Base-by-base conservation (phyloP, 2,329 filamentous ascomycete species). In the Cucurbitaria berberidis region DNA sequence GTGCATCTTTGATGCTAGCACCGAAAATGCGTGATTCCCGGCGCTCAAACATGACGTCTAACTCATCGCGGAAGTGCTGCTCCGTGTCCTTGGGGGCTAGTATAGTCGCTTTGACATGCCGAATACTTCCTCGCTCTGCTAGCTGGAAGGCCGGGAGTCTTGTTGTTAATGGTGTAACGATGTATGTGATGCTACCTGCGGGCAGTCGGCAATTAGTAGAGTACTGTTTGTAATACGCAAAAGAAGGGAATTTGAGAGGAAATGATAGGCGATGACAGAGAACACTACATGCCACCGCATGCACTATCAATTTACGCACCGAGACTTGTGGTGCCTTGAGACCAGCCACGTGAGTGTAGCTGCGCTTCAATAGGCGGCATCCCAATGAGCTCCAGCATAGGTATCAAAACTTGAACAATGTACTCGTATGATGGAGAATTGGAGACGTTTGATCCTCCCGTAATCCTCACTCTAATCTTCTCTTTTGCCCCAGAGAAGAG, bases 401-500 rank as follows among this genome's bases (percentile, higher is more conserved):
- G 84, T 2, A 82, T 62, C 5, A 87, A 75, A 3, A 86, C 83
- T 61, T 85, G 80, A 2, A 71, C 55, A 9, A 84, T 72, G 60
- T 86, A 86, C 43, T 87, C 84, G 62, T 77, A 79, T 2, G 81
- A 83, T 7, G 83, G 83, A 0, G 81, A 80, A 27, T 74, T 77
- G 1, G 80, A 80, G 2, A 83, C 81, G 59, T 86, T 86, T 0
- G 84, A 87, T 7, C 84, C 84, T 5, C 85, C 85, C 8, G 73
- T 80, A 30, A 87, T 78, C 1, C 67, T 76, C 8, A 86, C 58
- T 18, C 56, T 62, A 6, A 77, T 59, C 1, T 59, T 55, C 13
- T 45, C 32, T 11, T 46, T 3, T 16, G 46, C 34, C 10, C 57
- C 55, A 9, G 59, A 61, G 67, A 84, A 81, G 1, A 87, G 68